Evolutionary conservation across 345 rosid species (phyloP).

Genomic region (sweet orange (Citrus sinensis)): DVS_A1.0 CM039166.1:25895001-25895500

Average conservation of each 20-base stretch:
- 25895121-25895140: slow-evolving; percentile 82
- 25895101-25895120: slow-evolving; percentile 12
- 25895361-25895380: slow-evolving; percentile 65
- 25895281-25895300: slow-evolving; percentile 26
- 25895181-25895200: slow-evolving; percentile 83
- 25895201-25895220: slow-evolving; percentile 95
- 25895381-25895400: slow-evolving; percentile 55
- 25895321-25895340: slow-evolving; percentile 44
- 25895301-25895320: slow-evolving; percentile 30
- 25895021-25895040: not conserved
- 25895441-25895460: slow-evolving; percentile 7
- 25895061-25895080: not conserved
- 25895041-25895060: not conserved
- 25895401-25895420: not conserved
- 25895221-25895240: slow-evolving; percentile 88
- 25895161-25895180: slow-evolving; percentile 92
- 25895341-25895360: slow-evolving; percentile 51
- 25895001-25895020: not conserved
- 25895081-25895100: not conserved
- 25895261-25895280: slow-evolving; percentile 30
- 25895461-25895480: slow-evolving; percentile 9
- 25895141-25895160: slow-evolving; percentile 86
- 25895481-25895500: not conserved
- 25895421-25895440: not conserved
- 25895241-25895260: slow-evolving; percentile 74